Percentiles rank a stretch among this genome's conserved stretches.
These are phyloP conservation scores for Penicillium sp. DNA, from an alignment of 2,329 filamentous ascomycete genomes.

Conservation along the genomic window DNA sequence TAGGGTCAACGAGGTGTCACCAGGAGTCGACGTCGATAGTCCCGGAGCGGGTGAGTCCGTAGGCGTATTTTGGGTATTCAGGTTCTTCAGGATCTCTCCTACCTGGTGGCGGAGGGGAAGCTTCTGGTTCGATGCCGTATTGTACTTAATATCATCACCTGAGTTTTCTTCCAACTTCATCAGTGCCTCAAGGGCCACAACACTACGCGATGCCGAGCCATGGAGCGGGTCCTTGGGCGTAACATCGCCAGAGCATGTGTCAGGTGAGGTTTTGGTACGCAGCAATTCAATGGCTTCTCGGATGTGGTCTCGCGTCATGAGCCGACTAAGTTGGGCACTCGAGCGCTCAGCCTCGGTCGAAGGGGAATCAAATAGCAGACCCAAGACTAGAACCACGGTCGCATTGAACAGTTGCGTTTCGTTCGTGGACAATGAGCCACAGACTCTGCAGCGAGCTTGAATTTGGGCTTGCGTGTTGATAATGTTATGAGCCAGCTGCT, in stretches of 20 bases:
- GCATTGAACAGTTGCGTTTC: constrained; percentile 7
- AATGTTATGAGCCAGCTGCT: constrained; percentile 7
- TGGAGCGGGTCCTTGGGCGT: not conserved
- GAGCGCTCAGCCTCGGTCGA: not conserved
- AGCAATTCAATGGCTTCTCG: not conserved
- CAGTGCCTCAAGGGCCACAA: not conserved
- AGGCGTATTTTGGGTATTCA: not conserved
- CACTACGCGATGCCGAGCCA: not conserved
- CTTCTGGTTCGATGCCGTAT: not conserved
- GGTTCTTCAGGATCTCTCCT: not conserved
- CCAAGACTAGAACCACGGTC: constrained; percentile 3
- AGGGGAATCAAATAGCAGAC: not conserved
- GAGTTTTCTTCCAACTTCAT: not conserved
- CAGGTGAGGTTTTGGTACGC: not conserved
- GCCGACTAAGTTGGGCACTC: not conserved
- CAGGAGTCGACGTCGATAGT: not conserved
- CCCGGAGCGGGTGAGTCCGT: not conserved
- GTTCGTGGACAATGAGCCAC: not conserved
- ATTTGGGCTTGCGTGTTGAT: constrained; percentile 5
- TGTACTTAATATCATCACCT: not conserved
- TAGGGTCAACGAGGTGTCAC: not conserved
- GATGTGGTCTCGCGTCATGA: not conserved
- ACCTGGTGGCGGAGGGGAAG: not conserved
- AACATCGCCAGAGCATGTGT: not conserved
- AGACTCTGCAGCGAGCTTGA: constrained; percentile 4